A percentile compares a stretch with the other conserved stretches of the same genome.
Conservation (phyloP, 208 protist genomes). For the Wallacemonas sp. region DNA sequence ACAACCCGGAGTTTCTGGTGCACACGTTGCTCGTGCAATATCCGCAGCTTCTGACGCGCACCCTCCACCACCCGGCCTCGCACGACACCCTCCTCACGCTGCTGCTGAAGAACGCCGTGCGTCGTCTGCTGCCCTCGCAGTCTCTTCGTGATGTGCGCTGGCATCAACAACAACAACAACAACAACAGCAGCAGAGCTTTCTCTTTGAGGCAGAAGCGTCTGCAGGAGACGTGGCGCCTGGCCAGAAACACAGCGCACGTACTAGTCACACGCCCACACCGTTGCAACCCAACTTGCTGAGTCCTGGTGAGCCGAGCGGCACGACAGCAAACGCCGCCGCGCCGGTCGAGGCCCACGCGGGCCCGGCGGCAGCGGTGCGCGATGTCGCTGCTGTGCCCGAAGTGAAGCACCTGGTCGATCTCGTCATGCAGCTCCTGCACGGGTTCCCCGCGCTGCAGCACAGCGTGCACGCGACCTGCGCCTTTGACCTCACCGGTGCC, state of each 20-base stretch:
- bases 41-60: conserved; percentile 24
- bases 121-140: conserved; percentile 22
- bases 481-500: not conserved
- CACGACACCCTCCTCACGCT: conserved; percentile 54
- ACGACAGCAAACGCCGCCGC: too few species aligned
- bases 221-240: too few species aligned
- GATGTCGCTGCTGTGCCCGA: conserved; percentile 34
- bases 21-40: conserved; percentile 27
- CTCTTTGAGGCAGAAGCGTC: not conserved
- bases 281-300: not conserved
- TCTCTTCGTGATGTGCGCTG: not conserved
- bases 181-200: conserved; percentile 3
- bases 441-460: conserved; percentile 23
- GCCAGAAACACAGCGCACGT: too few species aligned
- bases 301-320: too few species aligned
- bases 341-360: not conserved
- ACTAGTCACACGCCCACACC: not conserved
- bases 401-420: conserved; percentile 28
- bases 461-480: conserved; percentile 17
- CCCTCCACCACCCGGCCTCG: conserved; percentile 33
- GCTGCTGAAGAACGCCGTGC: conserved; percentile 27
- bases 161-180: not conserved
- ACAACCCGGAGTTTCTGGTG: conserved; percentile 43
- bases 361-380: conserved; percentile 15
- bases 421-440: conserved; percentile 33